Conservation (phyloP, 441 rosid species). For the Adansonia madagascariensis region DNA sequence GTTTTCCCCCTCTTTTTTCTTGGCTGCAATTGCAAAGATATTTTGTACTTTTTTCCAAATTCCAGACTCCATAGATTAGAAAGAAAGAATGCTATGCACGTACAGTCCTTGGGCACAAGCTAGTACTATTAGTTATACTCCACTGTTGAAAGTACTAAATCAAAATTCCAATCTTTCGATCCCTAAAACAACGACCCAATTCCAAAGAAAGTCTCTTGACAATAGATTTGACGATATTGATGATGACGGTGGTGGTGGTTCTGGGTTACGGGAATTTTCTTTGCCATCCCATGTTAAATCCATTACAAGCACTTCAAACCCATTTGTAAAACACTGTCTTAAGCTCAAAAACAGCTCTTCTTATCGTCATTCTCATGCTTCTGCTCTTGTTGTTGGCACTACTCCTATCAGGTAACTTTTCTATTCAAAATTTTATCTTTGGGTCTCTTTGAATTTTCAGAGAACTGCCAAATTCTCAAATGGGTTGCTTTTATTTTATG, state of each 20-base stretch:
- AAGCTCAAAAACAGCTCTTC: constrained; percentile 79
- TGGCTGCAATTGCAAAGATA: too few species aligned
- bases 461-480: neutral
- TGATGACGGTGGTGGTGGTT: constrained; percentile 27
- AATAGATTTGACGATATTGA: constrained; percentile 2
- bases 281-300: constrained; percentile 56
- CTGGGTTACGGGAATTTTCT: constrained; percentile 25
- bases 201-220: constrained; percentile 15
- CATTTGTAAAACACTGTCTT: constrained; percentile 85
- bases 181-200: constrained; percentile 20
- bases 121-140: constrained; percentile 14
- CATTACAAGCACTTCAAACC: constrained; percentile 73
- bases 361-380: constrained; percentile 76
- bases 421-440: neutral
- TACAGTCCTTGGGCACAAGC: constrained; percentile 25
- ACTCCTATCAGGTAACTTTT: constrained; percentile 68
- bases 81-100: constrained; percentile 39
- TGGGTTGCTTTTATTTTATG: constrained; percentile 16
- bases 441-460: neutral
- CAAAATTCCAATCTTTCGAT: constrained; percentile 29
- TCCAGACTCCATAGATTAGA: neutral
- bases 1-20: too few species aligned
- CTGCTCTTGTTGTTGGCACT: constrained; percentile 77
- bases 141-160: constrained; percentile 23
- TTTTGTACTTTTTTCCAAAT: too few species aligned